Evolutionary conservation across 1,284 basidiomycete genomes (phyloP).

Genomic region (Trichosporon sp.): DNA sequence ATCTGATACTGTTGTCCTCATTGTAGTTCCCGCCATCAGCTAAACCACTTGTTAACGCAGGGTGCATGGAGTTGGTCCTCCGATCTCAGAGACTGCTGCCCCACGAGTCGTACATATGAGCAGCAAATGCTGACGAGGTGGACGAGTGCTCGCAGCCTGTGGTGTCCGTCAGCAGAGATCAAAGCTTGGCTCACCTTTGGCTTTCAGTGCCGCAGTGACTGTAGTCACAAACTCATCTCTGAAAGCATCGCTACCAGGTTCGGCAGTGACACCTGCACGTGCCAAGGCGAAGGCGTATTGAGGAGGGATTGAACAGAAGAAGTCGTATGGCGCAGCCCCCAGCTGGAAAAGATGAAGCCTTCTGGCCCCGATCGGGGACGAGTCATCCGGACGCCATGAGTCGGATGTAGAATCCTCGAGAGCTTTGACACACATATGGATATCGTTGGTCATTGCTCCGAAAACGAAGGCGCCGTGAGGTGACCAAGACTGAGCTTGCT

Average conservation of each 20-base stretch:
- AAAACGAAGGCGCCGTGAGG: not conserved
- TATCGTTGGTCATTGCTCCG: not conserved
- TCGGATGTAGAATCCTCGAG: not conserved
- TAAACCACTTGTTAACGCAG: too few species aligned
- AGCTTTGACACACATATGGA: not conserved
- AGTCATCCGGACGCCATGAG: not conserved
- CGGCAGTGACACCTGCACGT: not conserved
- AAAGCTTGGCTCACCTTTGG: not conserved
- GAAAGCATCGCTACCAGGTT: not conserved
- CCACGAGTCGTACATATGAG: not conserved
- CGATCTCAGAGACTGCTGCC: too few species aligned
- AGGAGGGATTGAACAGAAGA: not conserved
- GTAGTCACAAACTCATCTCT: not conserved
- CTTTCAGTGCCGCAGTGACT: not conserved
- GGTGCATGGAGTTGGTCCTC: too few species aligned
- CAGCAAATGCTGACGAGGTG: not conserved
- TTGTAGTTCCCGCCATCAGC: too few species aligned
- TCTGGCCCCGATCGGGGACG: too few species aligned
- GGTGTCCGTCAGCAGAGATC: not conserved
- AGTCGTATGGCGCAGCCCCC: not conserved
- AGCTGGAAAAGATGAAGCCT: too few species aligned
- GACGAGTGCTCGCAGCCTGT: too few species aligned
- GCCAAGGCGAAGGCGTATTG: not conserved
- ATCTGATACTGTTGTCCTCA: too few species aligned
- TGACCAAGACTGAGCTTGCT: not conserved